A percentile compares a stretch with the other conserved stretches of the same genome.
Conservation (phyloP, 2,329 filamentous ascomycete species). For the Cladosporium sp. region DNA sequence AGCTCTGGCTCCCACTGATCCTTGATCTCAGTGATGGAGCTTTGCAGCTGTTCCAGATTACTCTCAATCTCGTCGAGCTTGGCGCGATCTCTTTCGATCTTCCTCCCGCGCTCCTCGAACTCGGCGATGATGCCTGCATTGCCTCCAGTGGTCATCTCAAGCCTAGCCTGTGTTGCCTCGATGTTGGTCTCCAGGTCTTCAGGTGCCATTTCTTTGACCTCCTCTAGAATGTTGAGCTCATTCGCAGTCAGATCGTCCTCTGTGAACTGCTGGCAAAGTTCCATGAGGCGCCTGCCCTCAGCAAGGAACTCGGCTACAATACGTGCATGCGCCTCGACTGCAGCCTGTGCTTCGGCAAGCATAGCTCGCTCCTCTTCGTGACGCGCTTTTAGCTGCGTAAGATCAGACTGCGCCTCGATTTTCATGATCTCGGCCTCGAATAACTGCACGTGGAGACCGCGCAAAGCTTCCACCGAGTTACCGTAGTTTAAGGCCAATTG, state of each 20-base stretch:
- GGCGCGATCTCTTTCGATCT: constrained; percentile 66
- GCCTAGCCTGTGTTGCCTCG: constrained; percentile 68
- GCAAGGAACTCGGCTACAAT: constrained; percentile 41
- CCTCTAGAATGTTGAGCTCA: constrained; percentile 28
- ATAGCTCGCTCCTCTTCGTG: constrained; percentile 60
- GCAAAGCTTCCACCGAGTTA: constrained; percentile 63
- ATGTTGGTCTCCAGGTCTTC: constrained; percentile 74
- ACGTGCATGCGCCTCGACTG: constrained; percentile 40
- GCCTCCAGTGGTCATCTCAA: constrained; percentile 70
- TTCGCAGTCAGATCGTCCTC: constrained; percentile 29
- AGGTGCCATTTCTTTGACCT: constrained; percentile 42
- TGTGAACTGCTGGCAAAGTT: constrained; percentile 8
- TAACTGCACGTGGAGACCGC: constrained; percentile 61
- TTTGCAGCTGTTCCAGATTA: constrained; percentile 57
- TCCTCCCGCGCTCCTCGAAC: constrained; percentile 69
- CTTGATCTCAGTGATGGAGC: constrained; percentile 65
- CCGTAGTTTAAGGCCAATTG: constrained; percentile 54
- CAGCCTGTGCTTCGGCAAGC: constrained; percentile 50
- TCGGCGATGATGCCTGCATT: constrained; percentile 74
- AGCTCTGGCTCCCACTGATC: constrained; percentile 79
- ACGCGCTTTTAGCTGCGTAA: constrained; percentile 65
- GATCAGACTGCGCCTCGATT: constrained; percentile 82
- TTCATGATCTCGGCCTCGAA: constrained; percentile 69
- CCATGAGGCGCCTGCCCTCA: constrained; percentile 22
- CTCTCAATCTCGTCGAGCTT: constrained; percentile 58